Evolutionary conservation across 306 rosid species (phyloP).

Genomic region (Pueraria montana): DNA sequence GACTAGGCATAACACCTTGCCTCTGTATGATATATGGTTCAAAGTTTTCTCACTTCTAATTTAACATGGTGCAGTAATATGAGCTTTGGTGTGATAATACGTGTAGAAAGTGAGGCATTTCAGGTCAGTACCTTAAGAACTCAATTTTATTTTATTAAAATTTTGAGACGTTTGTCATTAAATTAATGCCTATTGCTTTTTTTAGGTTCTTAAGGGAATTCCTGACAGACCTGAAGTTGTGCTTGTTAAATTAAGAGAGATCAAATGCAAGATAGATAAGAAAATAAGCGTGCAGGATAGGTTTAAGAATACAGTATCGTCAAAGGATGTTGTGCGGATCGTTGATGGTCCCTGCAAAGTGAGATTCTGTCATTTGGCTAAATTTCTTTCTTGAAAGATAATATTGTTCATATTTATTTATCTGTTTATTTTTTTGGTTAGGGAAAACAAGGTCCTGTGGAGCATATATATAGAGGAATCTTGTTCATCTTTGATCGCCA

Average conservation of each 20-base stretch:
- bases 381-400: constrained; percentile 41
- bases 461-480: constrained; percentile 92
- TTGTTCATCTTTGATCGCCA: constrained; percentile 91
- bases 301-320: constrained; percentile 74
- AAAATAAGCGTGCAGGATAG: constrained; percentile 85
- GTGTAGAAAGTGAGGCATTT: constrained; percentile 97
- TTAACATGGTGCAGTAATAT: constrained; percentile 74
- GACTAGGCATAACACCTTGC: constrained; percentile 5
- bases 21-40: constrained; percentile 17
- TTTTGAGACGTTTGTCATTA: neutral
- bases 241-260: constrained; percentile 87
- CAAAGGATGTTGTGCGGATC: constrained; percentile 90
- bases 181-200: constrained; percentile 34
- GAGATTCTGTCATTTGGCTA: constrained; percentile 51
- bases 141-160: constrained; percentile 4
- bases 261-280: constrained; percentile 90
- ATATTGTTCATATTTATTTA: constrained; percentile 7
- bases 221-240: constrained; percentile 92
- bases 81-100: constrained; percentile 94
- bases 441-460: constrained; percentile 99
- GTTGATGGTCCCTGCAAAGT: constrained; percentile 93
- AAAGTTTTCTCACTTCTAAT: constrained; percentile 42
- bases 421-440: constrained; percentile 36
- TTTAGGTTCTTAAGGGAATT: constrained; percentile 95
- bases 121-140: constrained; percentile 64